phyloP scores from a whole-genome alignment of 371 early-diverging fungal genomes.

The Nosema muscidifuracis region DNA sequence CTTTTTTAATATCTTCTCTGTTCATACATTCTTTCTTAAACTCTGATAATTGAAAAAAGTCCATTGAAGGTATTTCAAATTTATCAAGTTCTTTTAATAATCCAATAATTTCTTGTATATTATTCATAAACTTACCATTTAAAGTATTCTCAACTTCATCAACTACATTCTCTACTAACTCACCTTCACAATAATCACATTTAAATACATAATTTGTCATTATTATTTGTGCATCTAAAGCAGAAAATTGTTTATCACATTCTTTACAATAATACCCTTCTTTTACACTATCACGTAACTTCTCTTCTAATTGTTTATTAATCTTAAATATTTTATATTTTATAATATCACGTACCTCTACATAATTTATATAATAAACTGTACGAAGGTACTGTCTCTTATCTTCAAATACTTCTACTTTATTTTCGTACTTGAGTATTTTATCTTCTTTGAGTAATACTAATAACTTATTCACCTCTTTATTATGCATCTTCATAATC shows the following conservation, averaged over 20 bases:
- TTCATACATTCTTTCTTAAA: conserved; percentile 36
- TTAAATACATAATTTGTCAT: conserved; percentile 58
- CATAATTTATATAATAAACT: conserved; percentile 61
- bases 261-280: conserved; percentile 50
- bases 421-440: conserved; percentile 58
- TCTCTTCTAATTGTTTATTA: conserved; percentile 58
- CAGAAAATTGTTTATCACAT: conserved; percentile 57
- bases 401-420: conserved; percentile 56
- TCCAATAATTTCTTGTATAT: conserved; percentile 47
- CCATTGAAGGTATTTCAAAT: conserved; percentile 55
- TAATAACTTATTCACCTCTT: conserved; percentile 62
- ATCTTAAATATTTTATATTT: conserved; percentile 64
- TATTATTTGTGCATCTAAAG: conserved; percentile 61
- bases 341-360: conserved; percentile 59
- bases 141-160: conserved; percentile 34
- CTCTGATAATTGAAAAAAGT: conserved; percentile 56
- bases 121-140: conserved; percentile 52
- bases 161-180: conserved; percentile 53
- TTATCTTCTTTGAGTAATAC: conserved; percentile 61
- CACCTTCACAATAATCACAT: conserved; percentile 60
- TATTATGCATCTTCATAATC: conserved; percentile 60
- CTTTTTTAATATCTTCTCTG: neutral
- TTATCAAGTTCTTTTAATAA: conserved; percentile 60
- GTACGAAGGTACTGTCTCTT: conserved; percentile 51
- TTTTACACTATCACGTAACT: conserved; percentile 38